Percentiles rank a stretch among this genome's conserved stretches.
These are phyloP conservation scores for Mycosarcoma maydis DNA, from an alignment of 1,284 basidiomycete genomes.

Conservation along the genomic window DNA sequence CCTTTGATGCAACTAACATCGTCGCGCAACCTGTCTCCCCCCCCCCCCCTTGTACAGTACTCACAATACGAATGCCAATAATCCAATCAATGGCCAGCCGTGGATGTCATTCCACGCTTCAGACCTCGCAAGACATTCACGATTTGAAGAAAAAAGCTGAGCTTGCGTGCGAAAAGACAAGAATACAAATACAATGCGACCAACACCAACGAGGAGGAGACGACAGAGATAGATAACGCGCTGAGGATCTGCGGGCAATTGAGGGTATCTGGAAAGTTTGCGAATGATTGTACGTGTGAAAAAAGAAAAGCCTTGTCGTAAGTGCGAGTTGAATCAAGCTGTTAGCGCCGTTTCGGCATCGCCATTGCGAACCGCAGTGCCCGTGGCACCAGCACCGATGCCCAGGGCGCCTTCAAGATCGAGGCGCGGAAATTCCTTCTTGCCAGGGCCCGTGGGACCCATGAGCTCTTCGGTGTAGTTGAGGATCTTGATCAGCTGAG, in stretches of 20 bases:
- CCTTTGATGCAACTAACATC: no score
- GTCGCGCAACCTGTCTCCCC: no score
- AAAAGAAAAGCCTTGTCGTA: neutral
- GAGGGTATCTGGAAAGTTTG: conserved; percentile 14
- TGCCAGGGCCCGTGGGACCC: conserved; percentile 70
- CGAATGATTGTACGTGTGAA: neutral
- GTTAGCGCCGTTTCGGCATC: conserved; percentile 15
- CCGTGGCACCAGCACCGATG: conserved; percentile 9
- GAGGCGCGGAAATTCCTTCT: conserved; percentile 55
- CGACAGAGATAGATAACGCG: neutral
- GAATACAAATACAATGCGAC: conserved; percentile 19
- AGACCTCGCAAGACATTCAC: no score
- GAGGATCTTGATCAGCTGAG: conserved; percentile 83
- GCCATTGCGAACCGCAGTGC: conserved; percentile 4
- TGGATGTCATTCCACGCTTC: no score
- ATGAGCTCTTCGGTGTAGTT: conserved; percentile 87
- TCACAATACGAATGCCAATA: no score
- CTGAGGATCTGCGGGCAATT: no score
- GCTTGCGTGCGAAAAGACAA: no score
- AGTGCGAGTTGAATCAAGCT: conserved; percentile 2
- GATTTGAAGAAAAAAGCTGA: no score
- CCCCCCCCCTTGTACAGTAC: conserved; percentile 4
- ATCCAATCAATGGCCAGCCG: no score
- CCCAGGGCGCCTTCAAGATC: conserved; percentile 46
- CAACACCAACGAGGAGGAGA: neutral